Evolutionary conservation across 306 rosid species (phyloP).

Genomic region (Rosa persica): DNA sequence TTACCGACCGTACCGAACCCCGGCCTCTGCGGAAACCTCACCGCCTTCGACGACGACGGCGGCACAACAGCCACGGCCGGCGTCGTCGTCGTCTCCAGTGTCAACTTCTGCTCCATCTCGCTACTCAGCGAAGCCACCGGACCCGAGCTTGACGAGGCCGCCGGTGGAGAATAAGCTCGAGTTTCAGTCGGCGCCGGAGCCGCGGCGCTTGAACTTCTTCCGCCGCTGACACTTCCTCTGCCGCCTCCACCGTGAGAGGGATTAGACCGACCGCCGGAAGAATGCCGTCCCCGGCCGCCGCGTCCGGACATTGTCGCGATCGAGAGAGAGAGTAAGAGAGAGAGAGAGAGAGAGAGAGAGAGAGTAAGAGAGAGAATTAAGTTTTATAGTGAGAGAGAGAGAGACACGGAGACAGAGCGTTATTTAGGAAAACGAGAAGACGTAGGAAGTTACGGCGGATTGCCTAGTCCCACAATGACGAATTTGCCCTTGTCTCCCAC

Average conservation of each 20-base stretch:
- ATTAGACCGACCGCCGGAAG: neutral
- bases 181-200: neutral
- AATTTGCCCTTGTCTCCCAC: neutral
- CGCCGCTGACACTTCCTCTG: neutral
- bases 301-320: neutral
- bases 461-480: neutral
- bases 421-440: neutral
- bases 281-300: neutral
- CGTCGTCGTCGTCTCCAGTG: slow-evolving; percentile 20
- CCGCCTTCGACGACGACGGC: slow-evolving; percentile 46
- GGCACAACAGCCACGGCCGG: slow-evolving; percentile 4
- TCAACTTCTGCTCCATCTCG: slow-evolving; percentile 18
- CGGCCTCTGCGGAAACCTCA: slow-evolving; percentile 39
- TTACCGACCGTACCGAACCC: slow-evolving; percentile 37
- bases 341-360: neutral
- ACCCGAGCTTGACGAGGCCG: neutral
- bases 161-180: neutral
- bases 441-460: neutral
- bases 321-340: neutral
- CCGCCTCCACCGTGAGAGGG: neutral
- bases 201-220: neutral
- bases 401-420: neutral
- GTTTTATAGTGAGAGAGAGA: neutral
- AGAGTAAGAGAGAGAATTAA: neutral
- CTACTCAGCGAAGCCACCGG: neutral